phyloP scores from a whole-genome alignment of 2,329 filamentous ascomycete species.

The Dothistroma septosporum region DNA sequence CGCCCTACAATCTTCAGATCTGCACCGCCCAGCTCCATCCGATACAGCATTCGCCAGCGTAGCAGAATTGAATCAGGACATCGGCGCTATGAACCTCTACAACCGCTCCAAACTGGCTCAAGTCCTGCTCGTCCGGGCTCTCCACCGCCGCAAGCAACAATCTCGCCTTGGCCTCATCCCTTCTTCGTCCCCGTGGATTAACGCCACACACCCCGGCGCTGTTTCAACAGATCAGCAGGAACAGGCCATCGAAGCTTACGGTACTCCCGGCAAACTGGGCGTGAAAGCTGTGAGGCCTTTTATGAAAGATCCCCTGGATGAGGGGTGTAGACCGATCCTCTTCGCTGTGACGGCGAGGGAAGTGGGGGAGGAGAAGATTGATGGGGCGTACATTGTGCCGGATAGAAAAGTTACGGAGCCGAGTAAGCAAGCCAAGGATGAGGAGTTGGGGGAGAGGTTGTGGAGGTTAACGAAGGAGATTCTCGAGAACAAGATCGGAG shows the following conservation, averaged over 20 bases:
- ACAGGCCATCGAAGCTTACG: conserved; percentile 50
- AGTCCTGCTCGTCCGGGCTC: conserved; percentile 44
- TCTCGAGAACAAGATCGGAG: conserved; percentile 40
- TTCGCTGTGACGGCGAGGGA: conserved; percentile 48
- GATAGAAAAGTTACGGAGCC: conserved; percentile 46
- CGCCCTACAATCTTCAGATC: conserved; percentile 49
- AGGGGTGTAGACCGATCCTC: conserved; percentile 47
- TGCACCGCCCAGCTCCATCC: conserved; percentile 41
- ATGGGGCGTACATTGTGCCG: conserved; percentile 49
- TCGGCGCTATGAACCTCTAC: conserved; percentile 48
- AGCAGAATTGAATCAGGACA: conserved; percentile 48
- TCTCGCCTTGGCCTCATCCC: conserved; percentile 36
- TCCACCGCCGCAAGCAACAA: conserved; percentile 39
- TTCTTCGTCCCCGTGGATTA: conserved; percentile 41
- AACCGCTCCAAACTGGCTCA: conserved; percentile 49
- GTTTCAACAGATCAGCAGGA: conserved; percentile 47
- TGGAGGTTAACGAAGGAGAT: conserved; percentile 47
- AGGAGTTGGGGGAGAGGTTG: conserved; percentile 41
- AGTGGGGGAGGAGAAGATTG: conserved; percentile 42
- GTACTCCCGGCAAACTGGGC: conserved; percentile 44
- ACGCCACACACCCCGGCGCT: conserved; percentile 49
- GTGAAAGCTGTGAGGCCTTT: conserved; percentile 44
- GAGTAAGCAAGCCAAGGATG: conserved; percentile 42
- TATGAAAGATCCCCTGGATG: conserved; percentile 48
- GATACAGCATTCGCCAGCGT: conserved; percentile 42